Conservation (phyloP, 495 filamentous ascomycete species). For the Copromyces sp. region DNA sequence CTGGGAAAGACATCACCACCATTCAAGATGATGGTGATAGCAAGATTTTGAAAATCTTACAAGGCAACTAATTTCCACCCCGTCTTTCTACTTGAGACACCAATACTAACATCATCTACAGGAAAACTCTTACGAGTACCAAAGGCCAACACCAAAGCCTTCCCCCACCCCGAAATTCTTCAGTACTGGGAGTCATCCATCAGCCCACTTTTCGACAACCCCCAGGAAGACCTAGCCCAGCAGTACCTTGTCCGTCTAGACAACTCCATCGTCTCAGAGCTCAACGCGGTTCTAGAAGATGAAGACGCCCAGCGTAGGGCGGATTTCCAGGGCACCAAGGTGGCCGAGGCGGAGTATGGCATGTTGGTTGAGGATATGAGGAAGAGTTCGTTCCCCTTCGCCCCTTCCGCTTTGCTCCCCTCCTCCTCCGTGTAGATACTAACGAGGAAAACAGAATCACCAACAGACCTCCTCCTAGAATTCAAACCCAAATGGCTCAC, state of each 20-base stretch:
- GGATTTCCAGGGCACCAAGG: slow-evolving; percentile 46
- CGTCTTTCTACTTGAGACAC: not conserved
- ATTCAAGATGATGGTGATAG: slow-evolving; percentile 2
- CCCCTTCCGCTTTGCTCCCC: not conserved
- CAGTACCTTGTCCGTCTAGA: slow-evolving; percentile 48
- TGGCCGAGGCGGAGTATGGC: slow-evolving; percentile 52
- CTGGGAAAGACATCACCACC: slow-evolving; percentile 6
- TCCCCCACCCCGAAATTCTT: slow-evolving; percentile 44
- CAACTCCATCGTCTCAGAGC: slow-evolving; percentile 22
- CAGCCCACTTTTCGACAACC: slow-evolving; percentile 40
- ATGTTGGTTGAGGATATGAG: slow-evolving; percentile 78
- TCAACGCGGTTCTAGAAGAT: slow-evolving; percentile 40
- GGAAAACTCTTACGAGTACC: slow-evolving; percentile 55
- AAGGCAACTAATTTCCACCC: slow-evolving; percentile 3
- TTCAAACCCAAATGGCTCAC: slow-evolving; percentile 94
- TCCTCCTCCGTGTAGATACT: not conserved
- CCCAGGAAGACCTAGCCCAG: slow-evolving; percentile 43
- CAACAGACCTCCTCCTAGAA: slow-evolving; percentile 48
- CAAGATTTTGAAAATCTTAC: slow-evolving; percentile 12
- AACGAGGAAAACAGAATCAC: slow-evolving; percentile 10
- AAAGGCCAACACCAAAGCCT: slow-evolving; percentile 48
- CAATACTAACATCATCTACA: slow-evolving; percentile 15
- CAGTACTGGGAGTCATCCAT: slow-evolving; percentile 49
- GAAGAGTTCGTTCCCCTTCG: slow-evolving; percentile 10
- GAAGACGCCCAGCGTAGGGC: slow-evolving; percentile 31